Conservation (phyloP, 768 basidiomycete genomes). For the Lyophyllum atratum region DNA sequence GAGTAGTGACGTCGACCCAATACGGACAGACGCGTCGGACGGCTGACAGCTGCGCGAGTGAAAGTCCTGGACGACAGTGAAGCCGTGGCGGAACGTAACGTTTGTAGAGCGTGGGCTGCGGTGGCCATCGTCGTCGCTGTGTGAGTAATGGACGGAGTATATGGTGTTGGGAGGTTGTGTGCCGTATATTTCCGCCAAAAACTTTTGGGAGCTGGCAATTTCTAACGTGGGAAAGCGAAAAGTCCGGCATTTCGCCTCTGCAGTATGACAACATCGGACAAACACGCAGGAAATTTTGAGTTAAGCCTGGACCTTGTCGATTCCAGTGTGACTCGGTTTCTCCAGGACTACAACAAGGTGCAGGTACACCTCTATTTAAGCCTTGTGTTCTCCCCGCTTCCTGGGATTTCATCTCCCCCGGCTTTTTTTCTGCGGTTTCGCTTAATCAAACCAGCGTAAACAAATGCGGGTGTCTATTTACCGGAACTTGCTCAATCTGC, state of each 20-base stretch:
- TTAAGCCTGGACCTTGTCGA: neutral
- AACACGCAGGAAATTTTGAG: constrained; percentile 6
- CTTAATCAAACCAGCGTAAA: constrained; percentile 24
- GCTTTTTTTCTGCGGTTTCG: constrained; percentile 1
- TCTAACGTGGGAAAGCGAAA: constrained; percentile 10
- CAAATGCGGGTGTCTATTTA: constrained; percentile 23
- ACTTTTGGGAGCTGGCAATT: neutral
- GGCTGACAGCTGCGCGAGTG: constrained; percentile 35
- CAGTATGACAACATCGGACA: constrained; percentile 1
- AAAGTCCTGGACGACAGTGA: constrained; percentile 53
- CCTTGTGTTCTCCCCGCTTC: neutral
- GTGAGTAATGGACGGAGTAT: neutral
- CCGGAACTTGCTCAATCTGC: constrained; percentile 7
- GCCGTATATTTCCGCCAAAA: constrained; percentile 21
- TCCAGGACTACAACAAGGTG: constrained; percentile 9
- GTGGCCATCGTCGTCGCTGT: constrained; percentile 31
- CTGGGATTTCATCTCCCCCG: constrained; percentile 2
- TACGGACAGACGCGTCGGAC: constrained; percentile 25
- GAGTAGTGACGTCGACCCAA: constrained; percentile 56
- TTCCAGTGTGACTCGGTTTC: constrained; percentile 6
- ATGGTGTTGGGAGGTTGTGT: constrained; percentile 1
- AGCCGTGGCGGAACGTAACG: constrained; percentile 62
- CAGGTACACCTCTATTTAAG: constrained; percentile 11
- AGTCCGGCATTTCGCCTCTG: constrained; percentile 5
- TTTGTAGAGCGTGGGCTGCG: constrained; percentile 49